A percentile compares a stretch with the other conserved stretches of the same genome.
Conservation (phyloP, 306 rosid genomes). For the Prunus davidiana region DNA sequence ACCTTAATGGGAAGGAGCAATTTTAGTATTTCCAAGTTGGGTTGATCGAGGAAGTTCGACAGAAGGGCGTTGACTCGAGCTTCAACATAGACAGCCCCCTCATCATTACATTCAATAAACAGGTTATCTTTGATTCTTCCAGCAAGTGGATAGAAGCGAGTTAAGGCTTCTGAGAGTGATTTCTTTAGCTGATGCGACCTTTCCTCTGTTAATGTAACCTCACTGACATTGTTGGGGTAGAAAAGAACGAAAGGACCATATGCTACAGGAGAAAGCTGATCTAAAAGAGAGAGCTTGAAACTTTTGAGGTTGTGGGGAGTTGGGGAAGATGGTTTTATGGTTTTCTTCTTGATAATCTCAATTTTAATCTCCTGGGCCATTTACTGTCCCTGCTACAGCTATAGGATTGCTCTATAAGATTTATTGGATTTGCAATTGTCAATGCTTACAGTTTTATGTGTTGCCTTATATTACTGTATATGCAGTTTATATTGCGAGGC, state of each 20-base stretch:
- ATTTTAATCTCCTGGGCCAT: background rate
- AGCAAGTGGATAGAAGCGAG: slow-evolving; percentile 41
- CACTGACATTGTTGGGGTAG: slow-evolving; percentile 5
- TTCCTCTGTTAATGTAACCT: background rate
- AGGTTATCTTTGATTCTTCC: slow-evolving; percentile 35
- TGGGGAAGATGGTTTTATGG: slow-evolving; percentile 20
- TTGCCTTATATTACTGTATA: no score
- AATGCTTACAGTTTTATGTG: no score
- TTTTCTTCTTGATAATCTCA: slow-evolving; percentile 9
- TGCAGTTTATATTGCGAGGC: no score
- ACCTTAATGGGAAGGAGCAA: slow-evolving; percentile 7
- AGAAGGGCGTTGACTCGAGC: slow-evolving; percentile 11
- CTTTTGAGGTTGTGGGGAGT: slow-evolving; percentile 1
- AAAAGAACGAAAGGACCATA: slow-evolving; percentile 14
- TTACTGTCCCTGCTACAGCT: background rate
- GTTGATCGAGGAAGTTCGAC: slow-evolving; percentile 16
- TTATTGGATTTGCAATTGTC: no score
- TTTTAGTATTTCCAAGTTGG: background rate
- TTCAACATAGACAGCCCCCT: slow-evolving; percentile 21
- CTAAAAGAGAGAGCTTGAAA: slow-evolving; percentile 13
- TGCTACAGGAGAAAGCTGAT: slow-evolving; percentile 11
- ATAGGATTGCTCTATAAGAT: no score
- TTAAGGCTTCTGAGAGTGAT: slow-evolving; percentile 40
- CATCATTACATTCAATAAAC: slow-evolving; percentile 14
- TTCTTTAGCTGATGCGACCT: slow-evolving; percentile 26